Evolutionary conservation across 139 green algal genomes (phyloP).

Genomic region (Micractinium sp.): DNA sequence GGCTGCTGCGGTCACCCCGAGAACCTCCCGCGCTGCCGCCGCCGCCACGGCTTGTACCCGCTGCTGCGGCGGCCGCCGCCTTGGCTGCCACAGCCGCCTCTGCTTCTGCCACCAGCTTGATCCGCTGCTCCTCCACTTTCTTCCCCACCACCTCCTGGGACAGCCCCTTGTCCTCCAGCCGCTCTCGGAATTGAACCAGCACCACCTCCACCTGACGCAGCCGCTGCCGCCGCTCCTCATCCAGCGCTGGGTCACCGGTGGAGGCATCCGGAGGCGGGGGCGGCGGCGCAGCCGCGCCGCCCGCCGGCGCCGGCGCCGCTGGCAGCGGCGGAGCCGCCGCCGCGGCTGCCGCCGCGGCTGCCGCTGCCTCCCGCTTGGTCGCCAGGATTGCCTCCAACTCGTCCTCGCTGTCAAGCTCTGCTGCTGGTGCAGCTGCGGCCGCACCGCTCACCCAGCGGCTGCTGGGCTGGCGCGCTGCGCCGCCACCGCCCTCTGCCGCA

Average conservation of each 20-base stretch:
- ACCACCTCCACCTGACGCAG: constrained; percentile 71
- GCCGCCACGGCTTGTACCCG: not conserved
- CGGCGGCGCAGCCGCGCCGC: not conserved
- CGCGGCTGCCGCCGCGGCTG: not conserved
- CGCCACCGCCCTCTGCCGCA: not conserved
- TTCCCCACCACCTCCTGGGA: constrained; percentile 37
- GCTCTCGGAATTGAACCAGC: constrained; percentile 56
- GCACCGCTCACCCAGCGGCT: not conserved
- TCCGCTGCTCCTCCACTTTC: constrained; percentile 50
- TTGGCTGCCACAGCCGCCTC: constrained; percentile 41
- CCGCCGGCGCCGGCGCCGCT: not conserved
- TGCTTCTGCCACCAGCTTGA: constrained; percentile 57
- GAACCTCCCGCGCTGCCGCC: constrained; percentile 6
- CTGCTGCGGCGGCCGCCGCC: constrained; percentile 10
- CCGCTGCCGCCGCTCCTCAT: constrained; percentile 53
- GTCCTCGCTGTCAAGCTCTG: constrained; percentile 9
- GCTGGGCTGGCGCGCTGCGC: not conserved
- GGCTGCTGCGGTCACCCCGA: constrained; percentile 1
- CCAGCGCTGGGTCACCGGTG: constrained; percentile 18
- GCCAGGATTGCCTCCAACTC: not conserved
- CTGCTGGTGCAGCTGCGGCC: not conserved
- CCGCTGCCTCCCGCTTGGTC: constrained; percentile 24
- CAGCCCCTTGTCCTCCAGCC: constrained; percentile 69
- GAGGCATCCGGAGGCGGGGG: not conserved
- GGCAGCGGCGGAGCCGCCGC: not conserved